Evolutionary conservation across 768 basidiomycete genomes (phyloP), one percentile per base, ranked within the genome.

Genomic region (Amanita subjunquillea): DNA sequence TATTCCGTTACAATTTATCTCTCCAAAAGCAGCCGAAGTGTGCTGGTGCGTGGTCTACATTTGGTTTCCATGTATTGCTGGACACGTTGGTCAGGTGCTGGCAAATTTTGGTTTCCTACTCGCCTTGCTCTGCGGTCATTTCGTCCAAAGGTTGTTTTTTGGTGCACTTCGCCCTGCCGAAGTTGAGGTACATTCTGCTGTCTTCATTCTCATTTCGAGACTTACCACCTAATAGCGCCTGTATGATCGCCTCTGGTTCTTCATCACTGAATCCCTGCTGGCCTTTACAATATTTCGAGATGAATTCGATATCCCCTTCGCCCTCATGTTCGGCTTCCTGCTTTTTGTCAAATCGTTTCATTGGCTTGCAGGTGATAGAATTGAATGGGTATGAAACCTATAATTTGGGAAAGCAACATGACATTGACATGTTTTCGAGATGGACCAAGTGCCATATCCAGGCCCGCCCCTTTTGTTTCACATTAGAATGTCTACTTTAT

Each of bases 231-330:
- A 9, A 30, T 15, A 99, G 95, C 86, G 94, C 27, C 75, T 99
- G 1, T 96, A 97, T 65, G 95, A 98, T 64, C 79, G 91, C 57
- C 79, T 91, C 29, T 98, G 96, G 95, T 93, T 94, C 71, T 96
- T 96, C 69, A 79, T 98, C 47, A 98, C 96, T 1, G 96, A 99
- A 65, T 94, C 91, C 6, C 74, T 99, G 34, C 73, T 99, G 48
- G 95, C 96, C 0, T 87, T 98, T 64, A 96, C 96, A 34, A 98
- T 98, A 58, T 99, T 99, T 70, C 79, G 93, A 54, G 91, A 94
- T 67, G 91, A 92, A 66, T 93, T 95, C 64, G 91, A 94, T 67
- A 78, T 85, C n/a, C 80, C 84, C 3, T 97, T 98, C 64, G 86
- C 86, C 42, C 70, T 93, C 58, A 91, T 95, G 85, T 98, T 98